Percentiles rank a stretch among this genome's conserved stretches.
These are phyloP conservation scores for Tausonia pullulans DNA, from an alignment of 1,284 basidiomycete species.

Conservation along the genomic window DNA sequence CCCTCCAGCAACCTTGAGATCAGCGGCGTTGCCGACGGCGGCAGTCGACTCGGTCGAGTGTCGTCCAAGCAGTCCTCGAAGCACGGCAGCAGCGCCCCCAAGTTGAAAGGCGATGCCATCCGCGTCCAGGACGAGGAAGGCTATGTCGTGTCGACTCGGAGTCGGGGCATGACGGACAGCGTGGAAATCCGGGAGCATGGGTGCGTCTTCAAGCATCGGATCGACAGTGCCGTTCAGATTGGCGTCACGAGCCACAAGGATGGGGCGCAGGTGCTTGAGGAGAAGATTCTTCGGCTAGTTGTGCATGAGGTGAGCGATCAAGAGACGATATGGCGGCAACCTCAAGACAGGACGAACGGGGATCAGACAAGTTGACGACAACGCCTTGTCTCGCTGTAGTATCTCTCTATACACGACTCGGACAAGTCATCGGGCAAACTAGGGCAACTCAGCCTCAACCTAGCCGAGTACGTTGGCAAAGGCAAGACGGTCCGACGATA, in stretches of 20 bases:
- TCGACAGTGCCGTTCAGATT: neutral
- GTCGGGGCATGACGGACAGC: neutral
- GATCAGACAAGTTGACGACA: too few relatives aligned
- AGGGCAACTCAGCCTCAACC: slow-evolving; percentile 5
- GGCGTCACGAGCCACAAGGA: neutral
- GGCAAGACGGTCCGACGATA: slow-evolving; percentile 9
- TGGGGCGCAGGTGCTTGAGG: neutral
- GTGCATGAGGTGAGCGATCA: slow-evolving; percentile 4
- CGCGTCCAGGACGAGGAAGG: neutral
- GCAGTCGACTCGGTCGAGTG: too few relatives aligned
- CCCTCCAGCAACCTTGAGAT: too few relatives aligned
- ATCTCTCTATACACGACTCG: neutral
- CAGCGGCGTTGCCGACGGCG: too few relatives aligned
- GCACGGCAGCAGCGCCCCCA: too few relatives aligned
- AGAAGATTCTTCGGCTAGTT: neutral
- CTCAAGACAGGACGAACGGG: too few relatives aligned
- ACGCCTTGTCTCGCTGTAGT: neutral
- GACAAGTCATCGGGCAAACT: neutral
- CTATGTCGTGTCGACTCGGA: neutral
- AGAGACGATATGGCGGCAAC: too few relatives aligned
- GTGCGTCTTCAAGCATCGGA: neutral
- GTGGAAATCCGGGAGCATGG: slow-evolving; percentile 6
- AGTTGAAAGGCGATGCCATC: neutral
- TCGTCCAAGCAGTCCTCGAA: too few relatives aligned
- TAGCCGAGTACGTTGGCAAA: slow-evolving; percentile 12